These are phyloP conservation scores for Candida insectorum DNA, from an alignment of 805 yeast species.

Conservation along the genomic window DNA sequence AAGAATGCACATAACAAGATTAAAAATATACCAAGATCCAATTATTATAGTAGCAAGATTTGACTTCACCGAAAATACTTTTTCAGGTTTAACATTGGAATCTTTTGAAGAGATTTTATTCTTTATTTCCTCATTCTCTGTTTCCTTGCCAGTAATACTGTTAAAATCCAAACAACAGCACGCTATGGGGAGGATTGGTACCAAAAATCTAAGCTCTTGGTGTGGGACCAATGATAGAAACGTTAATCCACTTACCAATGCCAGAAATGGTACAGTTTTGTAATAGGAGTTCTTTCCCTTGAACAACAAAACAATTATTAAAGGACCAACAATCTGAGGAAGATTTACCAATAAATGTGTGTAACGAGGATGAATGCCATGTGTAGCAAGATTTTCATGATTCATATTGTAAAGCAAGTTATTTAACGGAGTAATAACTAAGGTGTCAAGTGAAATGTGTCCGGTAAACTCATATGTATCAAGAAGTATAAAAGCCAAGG, in stretches of 20 bases:
- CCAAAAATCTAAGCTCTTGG: slow-evolving; percentile 86
- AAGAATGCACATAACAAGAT: slow-evolving; percentile 51
- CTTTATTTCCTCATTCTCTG: slow-evolving; percentile 9
- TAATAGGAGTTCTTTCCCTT: slow-evolving; percentile 32
- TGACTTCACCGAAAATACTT: slow-evolving; percentile 5
- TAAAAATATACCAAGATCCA: slow-evolving; percentile 62
- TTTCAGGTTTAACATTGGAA: slow-evolving; percentile 7
- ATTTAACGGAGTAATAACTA: slow-evolving; percentile 71
- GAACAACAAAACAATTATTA: slow-evolving; percentile 45
- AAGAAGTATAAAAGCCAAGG: slow-evolving; percentile 36
- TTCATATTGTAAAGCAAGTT: slow-evolving; percentile 69
- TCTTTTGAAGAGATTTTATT: slow-evolving; percentile 6
- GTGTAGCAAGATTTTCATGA: slow-evolving; percentile 57
- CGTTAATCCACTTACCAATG: slow-evolving; percentile 59
- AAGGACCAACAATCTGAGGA: slow-evolving; percentile 83
- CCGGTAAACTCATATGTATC: slow-evolving; percentile 51
- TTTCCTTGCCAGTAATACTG: slow-evolving; percentile 5
- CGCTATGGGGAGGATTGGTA: slow-evolving; percentile 73
- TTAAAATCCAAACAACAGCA: slow-evolving; percentile 54
- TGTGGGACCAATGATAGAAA: slow-evolving; percentile 76
- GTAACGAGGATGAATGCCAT: slow-evolving; percentile 80
- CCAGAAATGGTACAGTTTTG: slow-evolving; percentile 53
- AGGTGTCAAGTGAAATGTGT: slow-evolving; percentile 14
- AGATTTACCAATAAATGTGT: slow-evolving; percentile 73
- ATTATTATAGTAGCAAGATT: slow-evolving; percentile 16